Conservation (phyloP, 2,329 filamentous ascomycete genomes). For the Cercospora brassicicola region DNA sequence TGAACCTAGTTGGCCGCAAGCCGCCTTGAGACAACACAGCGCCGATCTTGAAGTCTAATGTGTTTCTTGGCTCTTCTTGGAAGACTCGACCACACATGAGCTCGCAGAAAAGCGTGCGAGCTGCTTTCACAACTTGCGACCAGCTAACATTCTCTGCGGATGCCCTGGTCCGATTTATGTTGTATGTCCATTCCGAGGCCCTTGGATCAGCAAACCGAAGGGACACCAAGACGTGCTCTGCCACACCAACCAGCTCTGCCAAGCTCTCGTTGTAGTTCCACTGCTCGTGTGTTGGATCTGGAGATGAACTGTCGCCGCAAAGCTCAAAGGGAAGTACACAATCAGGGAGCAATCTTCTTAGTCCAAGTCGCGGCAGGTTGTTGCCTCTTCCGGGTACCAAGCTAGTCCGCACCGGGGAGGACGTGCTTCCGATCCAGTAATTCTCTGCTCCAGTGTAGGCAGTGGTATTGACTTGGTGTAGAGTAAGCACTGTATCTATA, state of each 20-base stretch:
- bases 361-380: background rate
- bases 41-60: conserved; percentile 5
- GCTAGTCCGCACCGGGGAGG: background rate
- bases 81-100: background rate
- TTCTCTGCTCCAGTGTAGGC: background rate
- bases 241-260: background rate
- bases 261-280: background rate
- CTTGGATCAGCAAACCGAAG: background rate
- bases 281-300: too few species aligned
- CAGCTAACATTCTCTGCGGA: background rate
- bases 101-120: background rate
- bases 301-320: too few species aligned
- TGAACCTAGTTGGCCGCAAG: background rate
- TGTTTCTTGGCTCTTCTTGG: conserved; percentile 5
- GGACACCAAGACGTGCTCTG: background rate
- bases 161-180: background rate
- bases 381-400: background rate
- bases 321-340: background rate
- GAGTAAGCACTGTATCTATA: background rate
- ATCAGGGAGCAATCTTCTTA: background rate
- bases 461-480: background rate
- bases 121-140: background rate
- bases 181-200: background rate
- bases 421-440: background rate
- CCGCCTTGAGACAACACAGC: background rate